Evolutionary conservation across 345 rosid genomes (phyloP), one percentile per base, ranked within the genome.

Genomic region (Euclidium syriacum): DNA sequence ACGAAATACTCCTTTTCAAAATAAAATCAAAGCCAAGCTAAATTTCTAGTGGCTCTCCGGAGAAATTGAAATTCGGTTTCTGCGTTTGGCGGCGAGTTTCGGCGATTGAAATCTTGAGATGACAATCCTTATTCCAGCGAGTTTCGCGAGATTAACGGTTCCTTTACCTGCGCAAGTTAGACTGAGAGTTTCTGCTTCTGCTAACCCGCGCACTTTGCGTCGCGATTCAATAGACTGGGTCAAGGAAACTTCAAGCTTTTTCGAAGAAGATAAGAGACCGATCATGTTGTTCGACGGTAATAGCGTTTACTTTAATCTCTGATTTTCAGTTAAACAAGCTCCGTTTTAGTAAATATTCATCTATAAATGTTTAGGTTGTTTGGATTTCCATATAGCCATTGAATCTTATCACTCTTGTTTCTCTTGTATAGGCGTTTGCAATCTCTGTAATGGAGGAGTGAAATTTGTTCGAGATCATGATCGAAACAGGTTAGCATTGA

Each of bases 381-480:
- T 14, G 41, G 23, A 17, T 41, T 41, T 10, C 6, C 40, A 14
- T 38, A n/a, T 15, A 39, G 8, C 43, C 19, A 11, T 43, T 43
- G n/a, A n/a, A n/a, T 9, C 6, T 3, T 10, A 2, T 42, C 23
- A 27, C 3, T 58, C 63, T 41, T 26, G 33, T 43, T 17, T 30
- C 20, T 50, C 25, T 0, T 17, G 16, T 58, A 14, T 65, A 90
- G 95, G 96, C 15, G 91, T 88, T 52, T 91, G 96, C 73, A 86
- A 91, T 71, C 78, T 88, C 4, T 91, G 98, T 76, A 91, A 86
- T 70, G 96, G 95, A 32, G 98, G 96, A 6, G 96, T 88, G 65
- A 80, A 76, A 53, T 80, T 91, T 65, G 96, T 88, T 34, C 86
- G 83, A 35, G 70, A 80, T 38, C 84, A 86, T 53, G 96, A 91